These are phyloP conservation scores for Fragaria ananassa DNA, from an alignment of 306 rosid species.

Conservation along the genomic window DNA sequence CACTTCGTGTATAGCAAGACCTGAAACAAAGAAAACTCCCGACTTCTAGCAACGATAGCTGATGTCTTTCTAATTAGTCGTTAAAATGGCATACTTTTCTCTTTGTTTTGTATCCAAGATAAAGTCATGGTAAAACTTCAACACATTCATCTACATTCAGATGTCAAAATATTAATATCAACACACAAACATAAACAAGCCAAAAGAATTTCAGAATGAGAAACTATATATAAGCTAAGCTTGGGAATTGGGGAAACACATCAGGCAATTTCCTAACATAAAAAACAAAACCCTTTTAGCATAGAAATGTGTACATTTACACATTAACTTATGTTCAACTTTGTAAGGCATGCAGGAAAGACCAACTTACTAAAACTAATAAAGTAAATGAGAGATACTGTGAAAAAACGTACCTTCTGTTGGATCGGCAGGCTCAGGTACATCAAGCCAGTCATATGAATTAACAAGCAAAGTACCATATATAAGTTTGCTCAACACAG, in stretches of 20 bases:
- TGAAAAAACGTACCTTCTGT: conserved; percentile 56
- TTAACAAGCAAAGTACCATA: conserved; percentile 77
- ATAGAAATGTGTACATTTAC: background rate
- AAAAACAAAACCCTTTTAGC: background rate
- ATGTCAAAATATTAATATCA: background rate
- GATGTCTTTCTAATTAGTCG: background rate
- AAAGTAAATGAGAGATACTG: conserved; percentile 8
- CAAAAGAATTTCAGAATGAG: background rate
- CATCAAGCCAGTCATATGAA: conserved; percentile 90
- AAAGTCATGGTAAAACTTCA: background rate
- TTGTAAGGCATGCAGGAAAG: background rate
- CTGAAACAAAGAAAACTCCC: background rate
- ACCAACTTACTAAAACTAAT: background rate
- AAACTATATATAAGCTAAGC: background rate
- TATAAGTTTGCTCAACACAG: conserved; percentile 91
- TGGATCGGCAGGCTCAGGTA: conserved; percentile 48
- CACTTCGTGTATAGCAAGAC: background rate
- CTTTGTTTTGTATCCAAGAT: background rate
- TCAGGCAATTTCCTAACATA: background rate
- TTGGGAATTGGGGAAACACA: background rate
- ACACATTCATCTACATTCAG: background rate
- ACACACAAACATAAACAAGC: background rate
- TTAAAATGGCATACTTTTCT: background rate
- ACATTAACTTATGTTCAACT: background rate
- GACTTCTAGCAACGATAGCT: background rate